phyloP scores from a whole-genome alignment of 306 rosid species.

The Alnus rubra region DNA sequence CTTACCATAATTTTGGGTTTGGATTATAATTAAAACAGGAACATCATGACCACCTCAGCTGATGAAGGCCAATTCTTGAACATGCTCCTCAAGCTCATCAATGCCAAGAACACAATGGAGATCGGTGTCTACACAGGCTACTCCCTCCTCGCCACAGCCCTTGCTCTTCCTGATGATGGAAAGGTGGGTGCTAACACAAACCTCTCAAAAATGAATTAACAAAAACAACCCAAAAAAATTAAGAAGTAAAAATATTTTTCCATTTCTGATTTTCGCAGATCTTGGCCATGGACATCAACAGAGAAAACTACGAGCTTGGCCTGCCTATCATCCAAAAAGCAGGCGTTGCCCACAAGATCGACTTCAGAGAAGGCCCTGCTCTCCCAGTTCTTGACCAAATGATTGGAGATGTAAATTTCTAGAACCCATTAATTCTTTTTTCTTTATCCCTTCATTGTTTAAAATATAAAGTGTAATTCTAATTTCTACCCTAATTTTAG shows the following conservation, averaged over 20 bases:
- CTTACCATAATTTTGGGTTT: neutral
- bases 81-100: conserved; percentile 85
- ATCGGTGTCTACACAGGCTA: conserved; percentile 96
- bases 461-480: no score
- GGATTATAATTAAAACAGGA: conserved; percentile 47
- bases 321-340: conserved; percentile 73
- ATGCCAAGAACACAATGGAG: conserved; percentile 96
- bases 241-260: neutral
- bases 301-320: conserved; percentile 85
- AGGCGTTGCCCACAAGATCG: conserved; percentile 86
- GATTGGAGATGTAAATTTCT: conserved; percentile 58
- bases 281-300: conserved; percentile 90
- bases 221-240: no score
- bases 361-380: conserved; percentile 94
- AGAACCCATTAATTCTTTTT: no score
- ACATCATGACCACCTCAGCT: conserved; percentile 91
- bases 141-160: conserved; percentile 92
- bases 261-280: conserved; percentile 45
- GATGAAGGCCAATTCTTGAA: conserved; percentile 92
- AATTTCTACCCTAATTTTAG: no score
- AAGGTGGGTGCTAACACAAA: conserved; percentile 41
- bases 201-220: neutral
- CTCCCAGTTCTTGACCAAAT: conserved; percentile 80
- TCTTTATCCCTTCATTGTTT: neutral
- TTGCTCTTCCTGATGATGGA: conserved; percentile 93